Evolutionary conservation across 768 basidiomycete species (phyloP).

Genomic region (Serendipita sp.): DNA sequence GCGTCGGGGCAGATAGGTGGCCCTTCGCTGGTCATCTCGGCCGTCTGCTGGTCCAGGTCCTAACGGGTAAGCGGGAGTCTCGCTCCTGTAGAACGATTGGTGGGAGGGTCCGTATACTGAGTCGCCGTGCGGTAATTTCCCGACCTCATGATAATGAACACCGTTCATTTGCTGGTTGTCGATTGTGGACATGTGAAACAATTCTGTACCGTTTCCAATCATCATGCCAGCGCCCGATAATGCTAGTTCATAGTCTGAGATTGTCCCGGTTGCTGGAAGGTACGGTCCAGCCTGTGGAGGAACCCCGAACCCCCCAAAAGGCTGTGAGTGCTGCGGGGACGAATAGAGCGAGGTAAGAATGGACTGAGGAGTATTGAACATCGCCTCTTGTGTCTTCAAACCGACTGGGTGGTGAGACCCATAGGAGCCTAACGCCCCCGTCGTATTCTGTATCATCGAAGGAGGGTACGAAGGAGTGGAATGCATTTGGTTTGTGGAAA

Average conservation of each 20-base stretch:
- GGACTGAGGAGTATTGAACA: background rate
- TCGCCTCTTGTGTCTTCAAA: background rate
- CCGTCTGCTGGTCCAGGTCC: background rate
- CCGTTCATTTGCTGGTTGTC: background rate
- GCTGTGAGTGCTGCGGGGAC: background rate
- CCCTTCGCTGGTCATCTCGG: background rate
- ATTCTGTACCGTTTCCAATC: background rate
- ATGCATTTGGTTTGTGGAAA: background rate
- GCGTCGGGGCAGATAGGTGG: background rate
- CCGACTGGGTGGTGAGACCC: background rate
- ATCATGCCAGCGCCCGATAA: background rate
- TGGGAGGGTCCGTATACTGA: background rate
- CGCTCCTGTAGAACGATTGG: background rate
- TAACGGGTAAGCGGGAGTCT: background rate
- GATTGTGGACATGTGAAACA: background rate
- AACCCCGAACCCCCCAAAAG: no score
- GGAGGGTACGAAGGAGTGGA: background rate
- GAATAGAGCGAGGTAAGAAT: background rate
- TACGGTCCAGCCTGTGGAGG: background rate
- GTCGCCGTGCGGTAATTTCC: background rate
- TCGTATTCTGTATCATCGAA: background rate
- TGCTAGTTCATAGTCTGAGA: conserved; percentile 4
- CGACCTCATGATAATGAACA: background rate
- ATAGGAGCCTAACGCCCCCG: background rate
- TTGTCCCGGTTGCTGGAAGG: background rate